Conservation (phyloP, 2,329 filamentous ascomycete species). For the Sclerotinia spermophila region DNA sequence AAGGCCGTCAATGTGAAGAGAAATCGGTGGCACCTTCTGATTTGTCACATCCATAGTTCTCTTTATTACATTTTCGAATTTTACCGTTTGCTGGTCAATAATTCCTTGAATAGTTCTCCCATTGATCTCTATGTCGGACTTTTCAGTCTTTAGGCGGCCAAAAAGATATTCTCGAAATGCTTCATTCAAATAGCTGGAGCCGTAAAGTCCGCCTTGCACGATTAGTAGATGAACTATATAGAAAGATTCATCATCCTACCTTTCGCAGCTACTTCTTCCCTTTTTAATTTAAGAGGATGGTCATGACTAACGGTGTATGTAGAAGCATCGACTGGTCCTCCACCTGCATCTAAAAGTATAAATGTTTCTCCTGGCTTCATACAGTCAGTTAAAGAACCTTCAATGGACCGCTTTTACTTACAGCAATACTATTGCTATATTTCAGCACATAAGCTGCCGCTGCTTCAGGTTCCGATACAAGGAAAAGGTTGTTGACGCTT, state of each 20-base stretch:
- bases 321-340: slow-evolving; percentile 33
- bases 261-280: slow-evolving; percentile 25
- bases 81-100: slow-evolving; percentile 16
- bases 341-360: slow-evolving; percentile 31
- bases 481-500: slow-evolving; percentile 29
- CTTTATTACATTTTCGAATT: slow-evolving; percentile 23
- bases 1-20: not conserved
- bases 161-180: slow-evolving; percentile 18
- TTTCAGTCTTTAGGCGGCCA: slow-evolving; percentile 17
- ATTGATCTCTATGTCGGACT: slow-evolving; percentile 16
- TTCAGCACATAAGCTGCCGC: slow-evolving; percentile 15
- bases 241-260: slow-evolving; percentile 16
- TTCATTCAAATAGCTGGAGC: slow-evolving; percentile 26
- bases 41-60: slow-evolving; percentile 7
- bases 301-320: slow-evolving; percentile 29
- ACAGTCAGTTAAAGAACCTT: not conserved
- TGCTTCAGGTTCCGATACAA: slow-evolving; percentile 28
- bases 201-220: slow-evolving; percentile 16
- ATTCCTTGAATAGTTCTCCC: slow-evolving; percentile 17
- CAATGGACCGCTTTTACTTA: not conserved
- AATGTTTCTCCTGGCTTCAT: slow-evolving; percentile 27
- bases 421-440: slow-evolving; percentile 16
- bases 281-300: slow-evolving; percentile 26
- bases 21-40: not conserved
- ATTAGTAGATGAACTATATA: not conserved